A percentile compares a stretch with the other conserved stretches of the same genome.
Conservation (phyloP, 1,139 yeast genomes). For the Zygosaccharomyces sapae region DNA sequence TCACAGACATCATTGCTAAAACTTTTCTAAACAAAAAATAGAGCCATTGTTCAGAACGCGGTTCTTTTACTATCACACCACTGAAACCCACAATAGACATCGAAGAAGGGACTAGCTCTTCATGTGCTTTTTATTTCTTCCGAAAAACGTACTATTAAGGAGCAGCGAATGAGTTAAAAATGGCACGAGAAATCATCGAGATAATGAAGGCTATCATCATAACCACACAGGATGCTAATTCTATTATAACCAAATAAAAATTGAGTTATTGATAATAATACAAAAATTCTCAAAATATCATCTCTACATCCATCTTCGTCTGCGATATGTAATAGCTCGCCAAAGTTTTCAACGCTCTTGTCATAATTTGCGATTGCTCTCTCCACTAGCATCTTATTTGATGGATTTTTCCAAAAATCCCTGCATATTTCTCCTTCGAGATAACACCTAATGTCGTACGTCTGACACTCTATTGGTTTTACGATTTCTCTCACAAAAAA, state of each 20-base stretch:
- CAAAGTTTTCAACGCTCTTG: neutral
- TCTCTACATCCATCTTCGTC: neutral
- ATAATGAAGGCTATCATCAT: neutral
- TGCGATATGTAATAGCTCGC: neutral
- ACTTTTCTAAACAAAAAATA: too few relatives aligned
- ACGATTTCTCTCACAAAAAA: neutral
- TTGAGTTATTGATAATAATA: neutral
- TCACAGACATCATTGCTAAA: too few relatives aligned
- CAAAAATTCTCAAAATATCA: neutral
- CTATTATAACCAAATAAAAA: neutral
- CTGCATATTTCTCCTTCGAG: neutral
- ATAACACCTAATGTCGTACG: neutral
- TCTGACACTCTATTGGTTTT: neutral
- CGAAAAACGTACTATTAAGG: too few relatives aligned
- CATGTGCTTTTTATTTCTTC: too few relatives aligned
- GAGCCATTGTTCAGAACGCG: too few relatives aligned
- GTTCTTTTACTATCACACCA: too few relatives aligned
- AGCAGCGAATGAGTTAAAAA: neutral
- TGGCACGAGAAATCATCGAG: neutral
- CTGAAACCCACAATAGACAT: too few relatives aligned
- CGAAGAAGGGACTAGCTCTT: too few relatives aligned
- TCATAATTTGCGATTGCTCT: neutral
- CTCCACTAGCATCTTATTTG: neutral
- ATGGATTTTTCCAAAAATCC: neutral
- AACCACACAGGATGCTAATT: neutral